phyloP scores from a whole-genome alignment of 2,329 filamentous ascomycete species.

The Helotiales sp. region DNA sequence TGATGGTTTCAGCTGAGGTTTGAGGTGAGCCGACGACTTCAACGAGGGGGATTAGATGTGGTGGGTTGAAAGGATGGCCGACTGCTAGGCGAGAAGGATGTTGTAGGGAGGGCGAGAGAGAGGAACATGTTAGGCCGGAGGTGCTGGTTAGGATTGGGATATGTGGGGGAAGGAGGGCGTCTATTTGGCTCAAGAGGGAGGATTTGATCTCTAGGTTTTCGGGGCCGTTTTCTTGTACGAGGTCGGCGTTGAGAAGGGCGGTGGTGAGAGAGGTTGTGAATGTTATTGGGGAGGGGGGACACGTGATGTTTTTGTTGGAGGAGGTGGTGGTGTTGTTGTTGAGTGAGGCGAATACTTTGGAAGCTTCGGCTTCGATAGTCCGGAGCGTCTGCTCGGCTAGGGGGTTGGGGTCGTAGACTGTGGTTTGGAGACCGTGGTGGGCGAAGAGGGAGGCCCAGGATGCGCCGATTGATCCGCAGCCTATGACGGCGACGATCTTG shows the following conservation, averaged over 20 bases:
- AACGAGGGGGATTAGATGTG: conserved; percentile 53
- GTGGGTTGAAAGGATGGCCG: conserved; percentile 55
- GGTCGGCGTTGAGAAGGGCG: neutral
- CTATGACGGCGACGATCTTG: neutral
- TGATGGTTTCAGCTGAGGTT: neutral
- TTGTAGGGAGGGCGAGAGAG: neutral
- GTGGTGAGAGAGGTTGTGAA: neutral
- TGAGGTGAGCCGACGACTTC: conserved; percentile 49
- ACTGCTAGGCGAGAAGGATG: conserved; percentile 45
- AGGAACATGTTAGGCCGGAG: conserved; percentile 2
- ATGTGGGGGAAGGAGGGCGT: neutral
- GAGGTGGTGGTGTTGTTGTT: neutral
- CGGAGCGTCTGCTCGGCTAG: neutral
- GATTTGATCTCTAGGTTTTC: neutral
- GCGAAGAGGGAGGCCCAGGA: neutral
- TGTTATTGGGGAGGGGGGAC: neutral
- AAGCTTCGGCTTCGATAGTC: neutral
- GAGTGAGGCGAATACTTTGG: neutral
- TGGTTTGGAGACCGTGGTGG: neutral
- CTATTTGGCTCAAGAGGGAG: neutral
- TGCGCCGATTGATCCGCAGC: neutral
- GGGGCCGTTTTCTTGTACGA: neutral
- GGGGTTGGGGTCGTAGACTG: neutral
- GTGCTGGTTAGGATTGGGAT: neutral
- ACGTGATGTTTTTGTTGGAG: neutral